Evolutionary conservation across 257 asterid genomes (phyloP).

Genomic region (Striga asiatica): DNA sequence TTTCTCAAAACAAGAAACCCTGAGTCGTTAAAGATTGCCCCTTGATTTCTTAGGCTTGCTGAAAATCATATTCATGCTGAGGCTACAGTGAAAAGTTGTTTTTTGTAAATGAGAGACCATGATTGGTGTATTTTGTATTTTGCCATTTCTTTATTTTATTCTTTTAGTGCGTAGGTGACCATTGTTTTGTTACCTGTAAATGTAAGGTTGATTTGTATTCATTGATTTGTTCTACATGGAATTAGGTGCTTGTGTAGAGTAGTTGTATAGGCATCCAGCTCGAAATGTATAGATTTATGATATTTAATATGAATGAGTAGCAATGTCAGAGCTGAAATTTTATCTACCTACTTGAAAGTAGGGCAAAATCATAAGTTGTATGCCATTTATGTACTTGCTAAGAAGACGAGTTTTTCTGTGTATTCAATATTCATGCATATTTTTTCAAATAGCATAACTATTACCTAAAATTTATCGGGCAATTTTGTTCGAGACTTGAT

Average conservation of each 20-base stretch:
- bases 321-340: too few relatives aligned
- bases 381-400: too few relatives aligned
- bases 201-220: constrained; percentile 19
- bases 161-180: constrained; percentile 21
- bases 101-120: constrained; percentile 3
- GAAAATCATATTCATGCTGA: constrained; percentile 23
- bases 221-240: constrained; percentile 15
- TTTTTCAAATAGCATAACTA: too few relatives aligned
- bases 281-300: too few relatives aligned
- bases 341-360: too few relatives aligned
- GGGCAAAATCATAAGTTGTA: too few relatives aligned
- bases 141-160: constrained; percentile 19
- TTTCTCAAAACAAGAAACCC: constrained; percentile 27
- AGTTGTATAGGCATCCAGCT: constrained; percentile 15
- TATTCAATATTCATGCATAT: too few relatives aligned
- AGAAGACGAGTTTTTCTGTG: too few relatives aligned
- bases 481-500: too few relatives aligned
- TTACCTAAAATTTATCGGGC: too few relatives aligned
- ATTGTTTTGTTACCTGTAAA: constrained; percentile 9
- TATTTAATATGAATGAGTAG: too few relatives aligned
- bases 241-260: constrained; percentile 16
- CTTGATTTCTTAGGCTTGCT: constrained; percentile 28
- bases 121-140: constrained; percentile 1
- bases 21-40: constrained; percentile 31
- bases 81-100: constrained; percentile 8